Evolutionary conservation across 1,284 basidiomycete genomes (phyloP).

Genomic region (Pisolithus thermaeus): DNA sequence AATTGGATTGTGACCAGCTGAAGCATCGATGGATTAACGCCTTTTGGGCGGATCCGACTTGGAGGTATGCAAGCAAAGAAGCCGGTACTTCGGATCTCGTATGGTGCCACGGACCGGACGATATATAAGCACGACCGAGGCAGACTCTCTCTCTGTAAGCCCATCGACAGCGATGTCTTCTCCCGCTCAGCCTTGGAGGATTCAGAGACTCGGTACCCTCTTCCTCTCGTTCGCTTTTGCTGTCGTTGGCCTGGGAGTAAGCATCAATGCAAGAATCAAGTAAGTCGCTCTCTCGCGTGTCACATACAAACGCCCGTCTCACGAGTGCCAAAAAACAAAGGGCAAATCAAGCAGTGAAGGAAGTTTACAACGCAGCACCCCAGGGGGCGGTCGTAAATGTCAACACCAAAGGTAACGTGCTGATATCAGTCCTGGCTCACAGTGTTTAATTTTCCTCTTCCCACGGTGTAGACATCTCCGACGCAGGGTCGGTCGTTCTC

Average conservation of each 20-base stretch:
- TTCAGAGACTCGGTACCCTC: slow-evolving; percentile 29
- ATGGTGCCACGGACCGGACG: too few species aligned
- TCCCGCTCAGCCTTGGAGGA: background rate
- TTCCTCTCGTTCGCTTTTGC: slow-evolving; percentile 33
- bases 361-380: slow-evolving; percentile 20
- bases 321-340: slow-evolving; percentile 11
- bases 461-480: slow-evolving; percentile 36
- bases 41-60: too few species aligned
- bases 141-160: too few species aligned
- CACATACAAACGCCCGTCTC: background rate
- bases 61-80: too few species aligned
- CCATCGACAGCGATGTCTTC: slow-evolving; percentile 4
- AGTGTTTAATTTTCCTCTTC: background rate
- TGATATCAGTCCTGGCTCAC: too few species aligned
- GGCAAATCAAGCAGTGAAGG: slow-evolving; percentile 25
- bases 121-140: too few species aligned
- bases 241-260: slow-evolving; percentile 30
- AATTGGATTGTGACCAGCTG: too few species aligned
- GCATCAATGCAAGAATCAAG: slow-evolving; percentile 38
- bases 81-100: too few species aligned
- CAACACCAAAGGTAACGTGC: slow-evolving; percentile 23
- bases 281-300: slow-evolving; percentile 14
- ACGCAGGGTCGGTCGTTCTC: slow-evolving; percentile 41
- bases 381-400: slow-evolving; percentile 27
- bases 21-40: too few species aligned